Evolutionary conservation across 495 filamentous ascomycete genomes (phyloP).

Genomic region (Penicillium parvum): DNA sequence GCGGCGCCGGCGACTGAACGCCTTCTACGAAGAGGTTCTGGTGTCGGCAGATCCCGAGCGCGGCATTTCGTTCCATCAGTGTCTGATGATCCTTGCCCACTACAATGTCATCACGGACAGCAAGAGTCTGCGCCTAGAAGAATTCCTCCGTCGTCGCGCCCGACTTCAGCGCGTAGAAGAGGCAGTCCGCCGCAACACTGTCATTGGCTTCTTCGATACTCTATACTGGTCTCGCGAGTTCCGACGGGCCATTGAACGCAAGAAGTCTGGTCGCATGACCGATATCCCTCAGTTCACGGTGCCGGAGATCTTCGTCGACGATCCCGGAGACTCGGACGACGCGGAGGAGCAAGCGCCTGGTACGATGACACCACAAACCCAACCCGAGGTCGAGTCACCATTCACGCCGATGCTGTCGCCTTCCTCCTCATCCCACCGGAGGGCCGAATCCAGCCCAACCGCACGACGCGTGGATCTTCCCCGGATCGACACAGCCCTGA

Average conservation of each 20-base stretch:
- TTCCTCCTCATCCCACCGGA: slow-evolving; percentile 25
- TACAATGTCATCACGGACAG: slow-evolving; percentile 99
- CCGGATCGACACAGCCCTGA: slow-evolving; percentile 39
- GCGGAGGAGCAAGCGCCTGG: slow-evolving; percentile 20
- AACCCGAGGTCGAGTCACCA: slow-evolving; percentile 12
- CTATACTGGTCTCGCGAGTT: slow-evolving; percentile 85
- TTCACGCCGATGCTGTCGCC: slow-evolving; percentile 35
- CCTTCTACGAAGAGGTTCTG: slow-evolving; percentile 94
- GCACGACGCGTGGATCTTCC: slow-evolving; percentile 22
- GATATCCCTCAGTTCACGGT: slow-evolving; percentile 75
- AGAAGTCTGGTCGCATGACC: slow-evolving; percentile 68
- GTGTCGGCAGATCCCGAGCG: slow-evolving; percentile 84
- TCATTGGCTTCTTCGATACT: slow-evolving; percentile 94
- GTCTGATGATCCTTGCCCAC: slow-evolving; percentile 96
- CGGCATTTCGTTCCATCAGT: slow-evolving; percentile 87
- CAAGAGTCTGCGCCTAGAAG: slow-evolving; percentile 89
- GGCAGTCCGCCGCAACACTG: slow-evolving; percentile 80
- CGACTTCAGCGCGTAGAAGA: slow-evolving; percentile 95
- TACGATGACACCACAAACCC: slow-evolving; percentile 21
- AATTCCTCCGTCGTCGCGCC: slow-evolving; percentile 87
- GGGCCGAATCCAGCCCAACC: slow-evolving; percentile 27
- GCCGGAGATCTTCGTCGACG: slow-evolving; percentile 88
- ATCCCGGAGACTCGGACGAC: slow-evolving; percentile 42
- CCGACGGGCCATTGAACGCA: slow-evolving; percentile 62
- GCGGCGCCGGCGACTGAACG: slow-evolving; percentile 73